Evolutionary conservation across 1,284 basidiomycete genomes (phyloP), one percentile per base, ranked within the genome.

Genomic region (Ceratobasidium sp.): DNA sequence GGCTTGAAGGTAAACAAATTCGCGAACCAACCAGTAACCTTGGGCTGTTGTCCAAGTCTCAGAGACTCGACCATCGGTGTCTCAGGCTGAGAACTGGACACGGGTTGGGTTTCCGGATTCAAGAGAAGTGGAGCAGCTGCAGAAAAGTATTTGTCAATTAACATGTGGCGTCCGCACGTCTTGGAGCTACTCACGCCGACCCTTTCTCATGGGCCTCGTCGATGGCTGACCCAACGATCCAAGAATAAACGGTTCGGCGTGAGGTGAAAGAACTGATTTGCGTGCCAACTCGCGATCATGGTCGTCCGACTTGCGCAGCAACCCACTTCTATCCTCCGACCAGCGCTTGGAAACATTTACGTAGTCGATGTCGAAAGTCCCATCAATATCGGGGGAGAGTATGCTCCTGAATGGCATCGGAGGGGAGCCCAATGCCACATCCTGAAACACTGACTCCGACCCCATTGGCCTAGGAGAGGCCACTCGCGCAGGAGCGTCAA

Each of bases 1-100:
- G 60, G 60, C 22, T 27, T 29, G 47, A 64, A 64, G 17, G 60
- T 52, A 35, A 64, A 64, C 47, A 64, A 42, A 20, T 64, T 64
- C 47, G 47, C 31, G 47, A 64, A 64, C 60, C 60, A 64, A 10
- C 60, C 60, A 25, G 55, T 57, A 13, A 57, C 55, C 47, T 47
- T 64, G 34, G 60, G 29, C 60, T 52, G 31, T n/a, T 62, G 58
- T 35, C 45, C 60, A 52, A 49, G 31, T 22, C 49, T 47, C 17
- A 47, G 60, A 15, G 60, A 64, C n/a, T 29, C 29, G 31, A 40
- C 10, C 22, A 3, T 38, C n/a, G 60, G 60, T 7, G 47, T 64
- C 1, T 31, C 47, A 52, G 60, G 60, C 35, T 64, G 60, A 1
- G 43, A 49, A 31, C 47, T 52, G 2, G 60, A 64, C 32, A 64